Evolutionary conservation across 139 green algal species (phyloP).

Genomic region (Trebouxia sp.): DNA sequence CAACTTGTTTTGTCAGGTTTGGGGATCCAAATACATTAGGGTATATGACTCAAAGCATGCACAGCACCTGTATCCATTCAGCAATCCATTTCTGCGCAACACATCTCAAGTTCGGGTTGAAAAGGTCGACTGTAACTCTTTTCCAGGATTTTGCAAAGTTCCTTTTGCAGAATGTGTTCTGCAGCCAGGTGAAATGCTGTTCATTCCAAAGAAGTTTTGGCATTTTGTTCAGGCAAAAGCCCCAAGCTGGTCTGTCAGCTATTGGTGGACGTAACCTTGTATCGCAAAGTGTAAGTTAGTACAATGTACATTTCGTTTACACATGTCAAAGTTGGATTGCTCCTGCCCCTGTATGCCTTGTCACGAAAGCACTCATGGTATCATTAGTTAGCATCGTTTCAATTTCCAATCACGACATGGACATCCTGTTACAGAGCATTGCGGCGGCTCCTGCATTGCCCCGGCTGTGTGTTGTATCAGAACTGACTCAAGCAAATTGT

Average conservation of each 20-base stretch:
- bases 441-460: too few relatives aligned
- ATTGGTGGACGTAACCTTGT: constrained; percentile 26
- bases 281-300: background rate
- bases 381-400: too few relatives aligned
- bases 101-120: constrained; percentile 29
- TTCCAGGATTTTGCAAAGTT: background rate
- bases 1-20: constrained; percentile 32
- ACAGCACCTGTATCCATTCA: constrained; percentile 29
- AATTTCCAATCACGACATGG: too few relatives aligned
- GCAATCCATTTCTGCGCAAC: constrained; percentile 24
- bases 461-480: too few relatives aligned
- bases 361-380: too few relatives aligned
- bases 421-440: too few relatives aligned
- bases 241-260: constrained; percentile 19
- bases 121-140: background rate
- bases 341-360: too few relatives aligned
- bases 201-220: constrained; percentile 31
- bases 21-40: constrained; percentile 25
- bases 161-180: background rate
- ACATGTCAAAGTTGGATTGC: background rate
- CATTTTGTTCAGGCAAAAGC: constrained; percentile 27
- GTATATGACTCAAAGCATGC: constrained; percentile 20
- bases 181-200: constrained; percentile 27
- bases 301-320: too few relatives aligned
- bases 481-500: too few relatives aligned